Evolutionary conservation across 83 land plant species (phyloP).

Genomic region (Thuja plicata): DNA sequence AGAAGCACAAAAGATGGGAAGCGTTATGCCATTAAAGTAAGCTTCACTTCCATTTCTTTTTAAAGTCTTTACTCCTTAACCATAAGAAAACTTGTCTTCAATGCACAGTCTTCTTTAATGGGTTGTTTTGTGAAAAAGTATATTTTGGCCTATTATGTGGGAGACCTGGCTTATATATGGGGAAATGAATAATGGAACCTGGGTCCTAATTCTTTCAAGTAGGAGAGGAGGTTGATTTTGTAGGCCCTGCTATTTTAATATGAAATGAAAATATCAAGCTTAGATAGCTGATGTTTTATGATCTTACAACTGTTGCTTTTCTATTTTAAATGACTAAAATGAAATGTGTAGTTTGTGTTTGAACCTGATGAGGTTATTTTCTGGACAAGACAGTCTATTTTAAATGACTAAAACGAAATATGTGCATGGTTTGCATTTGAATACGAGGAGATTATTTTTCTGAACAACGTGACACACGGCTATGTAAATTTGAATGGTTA

Average conservation of each 20-base stretch:
- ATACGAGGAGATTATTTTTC: background rate
- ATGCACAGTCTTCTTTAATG: background rate
- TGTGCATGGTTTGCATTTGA: background rate
- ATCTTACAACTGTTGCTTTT: background rate
- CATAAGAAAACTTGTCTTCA: slow-evolving; percentile 12
- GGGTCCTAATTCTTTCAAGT: background rate
- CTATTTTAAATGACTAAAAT: background rate
- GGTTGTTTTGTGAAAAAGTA: background rate
- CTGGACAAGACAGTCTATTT: background rate
- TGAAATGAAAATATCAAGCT: background rate
- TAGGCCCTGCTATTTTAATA: background rate
- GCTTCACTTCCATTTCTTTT: background rate
- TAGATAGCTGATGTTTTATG: background rate
- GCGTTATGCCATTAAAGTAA: slow-evolving; percentile 91
- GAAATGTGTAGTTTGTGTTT: background rate
- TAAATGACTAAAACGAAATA: no score
- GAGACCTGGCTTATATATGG: background rate
- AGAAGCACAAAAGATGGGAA: slow-evolving; percentile 69
- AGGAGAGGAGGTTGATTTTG: background rate
- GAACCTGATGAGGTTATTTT: background rate
- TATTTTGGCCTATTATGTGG: background rate
- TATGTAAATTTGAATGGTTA: background rate
- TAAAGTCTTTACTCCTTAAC: background rate
- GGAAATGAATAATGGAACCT: background rate
- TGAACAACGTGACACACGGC: background rate